These are phyloP conservation scores for Sporothrix dimorphospora DNA, from an alignment of 2,329 filamentous ascomycete genomes.

Conservation along the genomic window DNA sequence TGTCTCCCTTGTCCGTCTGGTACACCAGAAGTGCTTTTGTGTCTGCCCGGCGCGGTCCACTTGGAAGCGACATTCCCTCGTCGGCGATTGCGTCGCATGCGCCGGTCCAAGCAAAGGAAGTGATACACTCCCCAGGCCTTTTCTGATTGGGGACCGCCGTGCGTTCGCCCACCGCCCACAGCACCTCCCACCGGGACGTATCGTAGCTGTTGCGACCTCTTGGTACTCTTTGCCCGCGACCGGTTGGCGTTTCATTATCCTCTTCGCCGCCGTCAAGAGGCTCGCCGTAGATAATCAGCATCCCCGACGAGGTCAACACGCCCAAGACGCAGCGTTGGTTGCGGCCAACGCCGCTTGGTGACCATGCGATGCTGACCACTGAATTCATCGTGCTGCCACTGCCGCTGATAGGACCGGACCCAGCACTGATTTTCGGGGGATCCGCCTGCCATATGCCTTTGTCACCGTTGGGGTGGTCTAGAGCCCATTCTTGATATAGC, in stretches of 20 bases:
- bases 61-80: too few species aligned
- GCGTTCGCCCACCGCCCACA: conserved; percentile 60
- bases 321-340: conserved; percentile 57
- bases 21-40: conserved; percentile 54
- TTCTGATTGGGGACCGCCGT: conserved; percentile 51
- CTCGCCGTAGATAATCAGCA: conserved; percentile 57
- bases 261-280: conserved; percentile 31
- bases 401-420: conserved; percentile 48
- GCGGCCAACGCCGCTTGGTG: conserved; percentile 59
- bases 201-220: conserved; percentile 36
- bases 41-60: not conserved
- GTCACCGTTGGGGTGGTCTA: conserved; percentile 35
- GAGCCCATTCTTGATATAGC: conserved; percentile 41
- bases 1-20: conserved; percentile 52
- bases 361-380: conserved; percentile 59
- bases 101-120: conserved; percentile 56
- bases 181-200: conserved; percentile 52
- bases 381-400: conserved; percentile 58
- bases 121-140: conserved; percentile 51
- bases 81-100: conserved; percentile 34
- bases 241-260: not conserved
- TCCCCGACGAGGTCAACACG: conserved; percentile 55
- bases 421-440: not conserved
- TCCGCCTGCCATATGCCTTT: conserved; percentile 31
- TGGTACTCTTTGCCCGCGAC: conserved; percentile 23